phyloP scores from a whole-genome alignment of 139 green algal species.

The Picochlorum costavermella region DNA sequence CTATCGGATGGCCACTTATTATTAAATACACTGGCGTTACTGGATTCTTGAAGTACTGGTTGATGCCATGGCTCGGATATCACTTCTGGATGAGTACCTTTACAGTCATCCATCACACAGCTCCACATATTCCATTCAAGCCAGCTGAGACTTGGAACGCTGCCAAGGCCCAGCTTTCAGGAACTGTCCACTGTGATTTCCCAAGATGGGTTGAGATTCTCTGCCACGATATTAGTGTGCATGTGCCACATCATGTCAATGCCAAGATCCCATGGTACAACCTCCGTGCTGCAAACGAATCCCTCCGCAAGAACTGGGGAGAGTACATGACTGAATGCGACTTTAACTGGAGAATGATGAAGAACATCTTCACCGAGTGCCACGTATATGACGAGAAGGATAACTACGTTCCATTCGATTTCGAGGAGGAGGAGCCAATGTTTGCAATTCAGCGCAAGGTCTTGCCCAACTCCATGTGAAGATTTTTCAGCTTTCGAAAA shows the following conservation, averaged over 20 bases:
- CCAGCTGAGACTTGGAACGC: conserved; percentile 76
- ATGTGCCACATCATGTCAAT: conserved; percentile 93
- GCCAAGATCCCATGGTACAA: conserved; percentile 96
- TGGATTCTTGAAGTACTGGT: conserved; percentile 89
- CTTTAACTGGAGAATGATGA: conserved; percentile 92
- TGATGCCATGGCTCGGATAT: conserved; percentile 96
- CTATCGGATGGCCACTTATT: conserved; percentile 59
- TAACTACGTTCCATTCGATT: conserved; percentile 85
- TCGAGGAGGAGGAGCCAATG: conserved; percentile 60
- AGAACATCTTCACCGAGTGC: conserved; percentile 84
- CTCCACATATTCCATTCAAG: conserved; percentile 98
- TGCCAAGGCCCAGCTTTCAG: conserved; percentile 78
- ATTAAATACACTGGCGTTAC: conserved; percentile 53
- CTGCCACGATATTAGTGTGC: conserved; percentile 92
- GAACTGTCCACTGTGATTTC: conserved; percentile 96
- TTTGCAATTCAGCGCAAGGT: conserved; percentile 64
- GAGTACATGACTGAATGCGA: conserved; percentile 88
- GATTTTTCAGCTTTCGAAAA: conserved; percentile 1
- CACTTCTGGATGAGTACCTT: conserved; percentile 99
- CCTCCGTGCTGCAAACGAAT: conserved; percentile 60
- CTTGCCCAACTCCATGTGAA: conserved; percentile 50
- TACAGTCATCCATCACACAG: conserved; percentile 96
- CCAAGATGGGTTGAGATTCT: conserved; percentile 88
- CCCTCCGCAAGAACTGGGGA: conserved; percentile 70
- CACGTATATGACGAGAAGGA: conserved; percentile 79